Percentiles rank a stretch among this genome's conserved stretches.
Evolutionary conservation across 2,329 filamentous ascomycete genomes (phyloP).

Genomic region (Cytospora piceae): DNA sequence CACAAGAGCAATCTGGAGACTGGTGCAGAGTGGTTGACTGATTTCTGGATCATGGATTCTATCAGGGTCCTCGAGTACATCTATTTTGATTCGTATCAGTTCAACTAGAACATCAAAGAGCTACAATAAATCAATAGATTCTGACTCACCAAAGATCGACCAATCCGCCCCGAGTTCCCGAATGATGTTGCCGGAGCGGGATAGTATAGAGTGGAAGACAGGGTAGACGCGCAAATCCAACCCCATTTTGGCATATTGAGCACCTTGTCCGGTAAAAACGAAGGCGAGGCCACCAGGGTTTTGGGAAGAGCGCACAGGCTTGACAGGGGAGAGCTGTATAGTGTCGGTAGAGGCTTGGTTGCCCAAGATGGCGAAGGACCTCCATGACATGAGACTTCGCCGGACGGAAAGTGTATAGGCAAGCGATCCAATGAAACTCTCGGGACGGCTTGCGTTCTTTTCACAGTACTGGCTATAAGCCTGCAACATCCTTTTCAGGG

Average conservation of each 20-base stretch:
- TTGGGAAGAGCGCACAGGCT: too few relatives aligned
- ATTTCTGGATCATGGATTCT: neutral
- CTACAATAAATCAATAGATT: too few relatives aligned
- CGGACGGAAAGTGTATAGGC: slow-evolving; percentile 37
- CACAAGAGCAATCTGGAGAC: slow-evolving; percentile 40
- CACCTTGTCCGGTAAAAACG: slow-evolving; percentile 41
- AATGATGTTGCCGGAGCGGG: slow-evolving; percentile 30
- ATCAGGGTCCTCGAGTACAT: slow-evolving; percentile 22
- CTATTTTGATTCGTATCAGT: too few relatives aligned
- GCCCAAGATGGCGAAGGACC: slow-evolving; percentile 31
- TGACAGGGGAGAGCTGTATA: too few relatives aligned
- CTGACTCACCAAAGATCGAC: slow-evolving; percentile 38
- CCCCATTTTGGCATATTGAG: slow-evolving; percentile 37
- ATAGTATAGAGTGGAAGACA: slow-evolving; percentile 32
- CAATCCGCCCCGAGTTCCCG: slow-evolving; percentile 33
- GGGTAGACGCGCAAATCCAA: slow-evolving; percentile 35
- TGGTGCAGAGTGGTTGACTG: slow-evolving; percentile 9
- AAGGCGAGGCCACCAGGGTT: slow-evolving; percentile 31
- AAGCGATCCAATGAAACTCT: too few relatives aligned
- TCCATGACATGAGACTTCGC: slow-evolving; percentile 37
- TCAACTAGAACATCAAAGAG: too few relatives aligned
- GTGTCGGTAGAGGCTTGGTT: too few relatives aligned
- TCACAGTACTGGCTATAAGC: too few relatives aligned
- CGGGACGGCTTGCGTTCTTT: too few relatives aligned
- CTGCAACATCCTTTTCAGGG: too few relatives aligned